Evolutionary conservation across 2,329 filamentous ascomycete species (phyloP), one percentile per base, ranked within the genome.

Genomic region (Clonostachys rhizophaga): DNA sequence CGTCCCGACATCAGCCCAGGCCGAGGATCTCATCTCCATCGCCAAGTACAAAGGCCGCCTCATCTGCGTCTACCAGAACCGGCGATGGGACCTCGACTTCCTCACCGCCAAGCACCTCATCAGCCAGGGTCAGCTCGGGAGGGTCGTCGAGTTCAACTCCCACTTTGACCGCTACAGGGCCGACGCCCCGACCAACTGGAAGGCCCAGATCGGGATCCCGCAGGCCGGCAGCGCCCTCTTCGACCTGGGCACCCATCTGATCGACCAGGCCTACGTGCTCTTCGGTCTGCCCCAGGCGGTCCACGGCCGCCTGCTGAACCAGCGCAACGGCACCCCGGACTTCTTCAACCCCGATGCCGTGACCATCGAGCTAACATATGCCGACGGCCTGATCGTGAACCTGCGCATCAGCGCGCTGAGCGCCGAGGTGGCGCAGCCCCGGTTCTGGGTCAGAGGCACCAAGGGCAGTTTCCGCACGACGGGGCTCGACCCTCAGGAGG

Each of bases 151-250:
- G 67, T 89, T 87, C 59, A 82, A 91, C 64, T 86, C 85, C 18
- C 87, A 91, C 69, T 91, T 91, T 59, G 89, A 92, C 64, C 81
- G 88, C 16, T 84, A 87, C 67, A 79, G 83, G n/a, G 73, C 84
- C 13, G 72, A 75, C 30, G 70, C 75, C 37, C 78, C 82, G 20
- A 61, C 71, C 48, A 74, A 69, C 44, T 92, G 88, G 88, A 91
- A 91, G 72, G 78, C 75, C 36, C 63, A 61, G 14, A 70, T 86
- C 46, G 66, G 72, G 33, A 78, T 85, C 57, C 62, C 68, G 16
- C 72, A 83, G 14, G 87, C 83, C 11, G 83, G 84, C 36, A 84
- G 86, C 34, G 83, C 74, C 20, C 69, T 91, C 18, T 91, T 86
- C 58, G 88, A 91, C 57, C 72, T 92, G 2, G 88, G 88, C 41